Evolutionary conservation across 1,139 yeast species (phyloP), one percentile per base, ranked within the genome.

Genomic region (Suhomyces kunorum): DNA sequence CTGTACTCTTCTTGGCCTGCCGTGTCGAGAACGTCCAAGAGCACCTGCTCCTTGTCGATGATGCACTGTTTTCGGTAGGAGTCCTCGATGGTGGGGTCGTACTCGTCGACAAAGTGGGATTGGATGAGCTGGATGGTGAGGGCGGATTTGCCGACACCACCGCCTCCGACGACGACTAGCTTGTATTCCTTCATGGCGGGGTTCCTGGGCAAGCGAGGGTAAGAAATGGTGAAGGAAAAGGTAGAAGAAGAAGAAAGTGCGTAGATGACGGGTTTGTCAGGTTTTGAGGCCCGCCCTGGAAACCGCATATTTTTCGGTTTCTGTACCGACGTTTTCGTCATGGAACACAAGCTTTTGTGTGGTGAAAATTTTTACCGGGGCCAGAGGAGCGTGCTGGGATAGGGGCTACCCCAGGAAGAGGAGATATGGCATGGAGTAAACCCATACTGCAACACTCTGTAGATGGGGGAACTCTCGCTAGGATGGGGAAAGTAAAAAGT

Each of bases 1-100:
- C 90, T 81, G 64, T 89, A 92, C 65, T 92, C 98, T 65, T 92
- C 98, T 71, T 90, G 98, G 32, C 98, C 98, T 12, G 98, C 98
- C 30, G 98, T 92, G 64, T 92, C 98, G 61, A 92, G 77, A 40
- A 92, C 88, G 64, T 92, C 83, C 56, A 78, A 66, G 34, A 78
- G 65, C 7, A 73, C 76, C 46, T 69, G 75, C 44, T 71, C 76
- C 27, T 66, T 68, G 52, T 78, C 80, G 36, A 78, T 74, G 34
- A 67, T 70, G 53, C 81, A 76, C 46, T 74, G 79, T 51, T 78
- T 79, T 45, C 81, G 61, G 61, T 78, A 78, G 13, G 81, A 74
- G 56, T 78, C 98, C 65, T 92, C 98, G 56, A 92, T 92, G 14
- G 98, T 92, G 12, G 98, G 98, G 66, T 94, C 98, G 56, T 92